A percentile compares a stretch with the other conserved stretches of the same genome.
These are phyloP conservation scores for Nemania abortiva DNA, from an alignment of 2,329 filamentous ascomycete species.

Conservation along the genomic window DNA sequence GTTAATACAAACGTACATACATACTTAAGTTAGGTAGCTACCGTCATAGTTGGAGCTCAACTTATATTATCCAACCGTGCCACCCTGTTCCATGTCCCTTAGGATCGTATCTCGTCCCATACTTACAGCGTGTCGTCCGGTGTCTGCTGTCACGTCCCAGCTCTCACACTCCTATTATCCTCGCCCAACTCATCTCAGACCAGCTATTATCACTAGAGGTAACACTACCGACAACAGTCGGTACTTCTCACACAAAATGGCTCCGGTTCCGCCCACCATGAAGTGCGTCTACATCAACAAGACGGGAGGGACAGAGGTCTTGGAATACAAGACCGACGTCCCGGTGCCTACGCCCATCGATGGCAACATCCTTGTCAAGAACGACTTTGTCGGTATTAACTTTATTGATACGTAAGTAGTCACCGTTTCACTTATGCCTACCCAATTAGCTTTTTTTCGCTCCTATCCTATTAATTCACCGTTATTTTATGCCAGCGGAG, in stretches of 20 bases:
- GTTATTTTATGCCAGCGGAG: background rate
- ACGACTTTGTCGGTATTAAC: conserved; percentile 84
- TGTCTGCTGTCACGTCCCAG: conserved; percentile 36
- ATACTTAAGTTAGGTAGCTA: background rate
- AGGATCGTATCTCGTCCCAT: conserved; percentile 38
- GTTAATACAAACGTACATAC: too few relatives aligned
- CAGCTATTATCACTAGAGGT: background rate
- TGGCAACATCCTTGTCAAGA: conserved; percentile 83
- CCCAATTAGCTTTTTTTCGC: background rate
- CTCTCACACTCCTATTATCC: conserved; percentile 16
- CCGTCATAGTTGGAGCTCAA: background rate
- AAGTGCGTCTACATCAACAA: conserved; percentile 78
- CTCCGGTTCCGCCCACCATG: conserved; percentile 73
- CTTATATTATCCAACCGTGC: background rate
- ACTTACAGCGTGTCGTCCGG: conserved; percentile 34
- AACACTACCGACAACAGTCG: conserved; percentile 4
- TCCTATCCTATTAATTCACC: background rate
- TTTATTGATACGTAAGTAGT: conserved; percentile 80
- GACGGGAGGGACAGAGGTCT: conserved; percentile 77
- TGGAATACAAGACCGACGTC: conserved; percentile 77
- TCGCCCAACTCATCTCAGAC: conserved; percentile 1
- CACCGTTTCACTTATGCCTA: conserved; percentile 4
- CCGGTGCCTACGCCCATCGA: conserved; percentile 76
- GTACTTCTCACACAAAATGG: conserved; percentile 42
- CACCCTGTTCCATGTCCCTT: conserved; percentile 35